These are phyloP conservation scores for Hyaloscypha bicolor DNA, from an alignment of 495 filamentous ascomycete species.

Conservation along the genomic window DNA sequence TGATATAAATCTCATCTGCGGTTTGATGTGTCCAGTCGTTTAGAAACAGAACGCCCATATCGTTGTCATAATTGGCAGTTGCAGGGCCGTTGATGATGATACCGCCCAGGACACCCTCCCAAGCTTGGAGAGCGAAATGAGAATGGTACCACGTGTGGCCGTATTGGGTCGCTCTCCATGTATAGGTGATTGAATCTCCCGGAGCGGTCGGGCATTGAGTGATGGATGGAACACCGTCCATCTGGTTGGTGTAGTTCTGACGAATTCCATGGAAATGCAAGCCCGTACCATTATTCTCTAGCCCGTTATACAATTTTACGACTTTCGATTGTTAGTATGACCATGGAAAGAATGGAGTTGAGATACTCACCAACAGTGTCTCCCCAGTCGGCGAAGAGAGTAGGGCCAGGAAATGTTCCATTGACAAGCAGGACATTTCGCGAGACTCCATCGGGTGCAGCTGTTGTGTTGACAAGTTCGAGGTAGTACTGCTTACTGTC, in stretches of 20 bases:
- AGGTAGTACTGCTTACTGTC: slow-evolving; percentile 39
- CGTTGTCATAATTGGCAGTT: slow-evolving; percentile 42
- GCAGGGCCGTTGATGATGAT: slow-evolving; percentile 50
- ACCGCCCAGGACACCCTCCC: slow-evolving; percentile 59
- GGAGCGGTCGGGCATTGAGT: slow-evolving; percentile 68
- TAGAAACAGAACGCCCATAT: slow-evolving; percentile 28
- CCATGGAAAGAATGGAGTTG: neutral
- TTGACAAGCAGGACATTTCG: slow-evolving; percentile 37
- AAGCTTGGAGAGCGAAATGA: slow-evolving; percentile 44
- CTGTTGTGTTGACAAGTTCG: slow-evolving; percentile 44
- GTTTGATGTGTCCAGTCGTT: slow-evolving; percentile 41
- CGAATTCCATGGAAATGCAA: slow-evolving; percentile 70
- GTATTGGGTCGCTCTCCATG: slow-evolving; percentile 45
- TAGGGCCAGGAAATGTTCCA: slow-evolving; percentile 28
- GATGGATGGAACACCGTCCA: slow-evolving; percentile 64
- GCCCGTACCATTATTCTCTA: slow-evolving; percentile 26
- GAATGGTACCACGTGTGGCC: slow-evolving; percentile 48
- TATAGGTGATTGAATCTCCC: slow-evolving; percentile 47
- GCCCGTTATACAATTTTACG: slow-evolving; percentile 21
- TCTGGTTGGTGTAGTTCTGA: slow-evolving; percentile 59
- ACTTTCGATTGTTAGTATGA: neutral
- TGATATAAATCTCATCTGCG: slow-evolving; percentile 39
- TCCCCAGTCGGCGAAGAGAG: slow-evolving; percentile 40
- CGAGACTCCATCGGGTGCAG: slow-evolving; percentile 50
- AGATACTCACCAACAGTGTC: slow-evolving; percentile 40